A percentile compares a stretch with the other conserved stretches of the same genome.
Conservation (phyloP, 2,329 filamentous ascomycete species). For the Phialophora verrucosa region DNA sequence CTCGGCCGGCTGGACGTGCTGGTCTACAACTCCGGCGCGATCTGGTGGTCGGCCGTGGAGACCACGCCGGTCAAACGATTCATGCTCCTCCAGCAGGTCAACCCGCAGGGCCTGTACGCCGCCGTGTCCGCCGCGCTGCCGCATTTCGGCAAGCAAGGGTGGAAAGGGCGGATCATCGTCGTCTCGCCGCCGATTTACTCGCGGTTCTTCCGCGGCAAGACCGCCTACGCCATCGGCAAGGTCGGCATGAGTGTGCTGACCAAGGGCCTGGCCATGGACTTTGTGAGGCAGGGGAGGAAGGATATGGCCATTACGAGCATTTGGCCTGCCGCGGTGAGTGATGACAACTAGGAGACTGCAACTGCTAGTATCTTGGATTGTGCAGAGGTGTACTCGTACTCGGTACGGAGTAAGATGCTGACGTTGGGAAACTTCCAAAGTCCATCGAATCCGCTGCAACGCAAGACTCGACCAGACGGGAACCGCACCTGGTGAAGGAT, state of each 20-base stretch:
- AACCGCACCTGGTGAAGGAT: conserved; percentile 56
- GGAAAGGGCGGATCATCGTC: conserved; percentile 72
- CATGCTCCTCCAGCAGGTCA: conserved; percentile 76
- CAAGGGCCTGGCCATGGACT: conserved; percentile 83
- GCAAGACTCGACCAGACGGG: conserved; percentile 55
- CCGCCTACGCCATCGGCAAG: conserved; percentile 73
- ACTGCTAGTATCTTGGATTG: neutral
- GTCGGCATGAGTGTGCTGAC: conserved; percentile 82
- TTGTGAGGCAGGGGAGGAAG: conserved; percentile 66
- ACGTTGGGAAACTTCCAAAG: conserved; percentile 41
- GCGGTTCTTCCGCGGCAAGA: conserved; percentile 84
- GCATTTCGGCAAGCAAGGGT: conserved; percentile 55
- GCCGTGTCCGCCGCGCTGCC: conserved; percentile 72
- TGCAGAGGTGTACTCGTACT: neutral
- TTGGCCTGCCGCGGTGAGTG: conserved; percentile 76
- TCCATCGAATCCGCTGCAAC: conserved; percentile 79
- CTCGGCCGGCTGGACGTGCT: conserved; percentile 74
- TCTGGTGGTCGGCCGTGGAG: conserved; percentile 80
- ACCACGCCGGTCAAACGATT: conserved; percentile 78
- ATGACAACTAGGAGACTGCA: too few species aligned
- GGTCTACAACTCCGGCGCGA: conserved; percentile 82
- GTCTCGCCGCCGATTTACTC: conserved; percentile 85
- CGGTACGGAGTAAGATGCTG: neutral
- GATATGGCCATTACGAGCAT: conserved; percentile 80
- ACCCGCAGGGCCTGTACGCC: conserved; percentile 76